These are phyloP conservation scores for Cerrena zonata DNA, from an alignment of 1,284 basidiomycete genomes.

Conservation along the genomic window DNA sequence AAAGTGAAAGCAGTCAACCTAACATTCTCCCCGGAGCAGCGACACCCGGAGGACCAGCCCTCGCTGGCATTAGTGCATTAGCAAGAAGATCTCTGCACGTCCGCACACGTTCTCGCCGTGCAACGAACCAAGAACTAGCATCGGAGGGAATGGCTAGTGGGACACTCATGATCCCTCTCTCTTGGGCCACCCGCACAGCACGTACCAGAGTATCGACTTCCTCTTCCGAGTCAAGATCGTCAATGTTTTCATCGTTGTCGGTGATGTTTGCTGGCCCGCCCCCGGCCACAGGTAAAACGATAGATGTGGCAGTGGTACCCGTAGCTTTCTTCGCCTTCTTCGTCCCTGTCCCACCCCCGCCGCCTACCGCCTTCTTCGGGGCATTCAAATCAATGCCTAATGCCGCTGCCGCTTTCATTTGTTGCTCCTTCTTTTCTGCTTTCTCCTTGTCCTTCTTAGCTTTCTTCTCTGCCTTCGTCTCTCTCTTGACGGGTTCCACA, in stretches of 20 bases:
- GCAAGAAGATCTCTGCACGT: slow-evolving; percentile 63
- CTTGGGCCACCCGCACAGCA: slow-evolving; percentile 49
- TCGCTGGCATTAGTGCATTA: slow-evolving; percentile 43
- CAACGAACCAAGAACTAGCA: slow-evolving; percentile 65
- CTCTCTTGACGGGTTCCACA: slow-evolving; percentile 84
- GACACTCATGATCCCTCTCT: slow-evolving; percentile 42
- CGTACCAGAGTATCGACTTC: slow-evolving; percentile 57
- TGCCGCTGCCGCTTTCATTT: slow-evolving; percentile 60
- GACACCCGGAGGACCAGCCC: slow-evolving; percentile 8
- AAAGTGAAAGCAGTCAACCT: too few relatives aligned
- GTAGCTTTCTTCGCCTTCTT: slow-evolving; percentile 47
- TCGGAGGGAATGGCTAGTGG: slow-evolving; percentile 47
- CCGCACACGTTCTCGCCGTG: slow-evolving; percentile 63
- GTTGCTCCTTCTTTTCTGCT: slow-evolving; percentile 63
- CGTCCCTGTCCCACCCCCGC: slow-evolving; percentile 35
- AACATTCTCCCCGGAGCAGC: neutral
- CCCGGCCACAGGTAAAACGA: slow-evolving; percentile 23
- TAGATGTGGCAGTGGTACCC: slow-evolving; percentile 35
- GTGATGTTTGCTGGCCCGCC: slow-evolving; percentile 33
- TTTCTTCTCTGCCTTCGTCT: slow-evolving; percentile 77
- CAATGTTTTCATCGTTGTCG: slow-evolving; percentile 66
- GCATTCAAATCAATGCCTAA: slow-evolving; percentile 39
- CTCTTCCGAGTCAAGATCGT: slow-evolving; percentile 74
- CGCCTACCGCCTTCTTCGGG: slow-evolving; percentile 25
- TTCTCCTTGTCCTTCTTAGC: slow-evolving; percentile 75